phyloP scores from a whole-genome alignment of 2,329 filamentous ascomycete species.

The Ceratocystis albifundus region DNA sequence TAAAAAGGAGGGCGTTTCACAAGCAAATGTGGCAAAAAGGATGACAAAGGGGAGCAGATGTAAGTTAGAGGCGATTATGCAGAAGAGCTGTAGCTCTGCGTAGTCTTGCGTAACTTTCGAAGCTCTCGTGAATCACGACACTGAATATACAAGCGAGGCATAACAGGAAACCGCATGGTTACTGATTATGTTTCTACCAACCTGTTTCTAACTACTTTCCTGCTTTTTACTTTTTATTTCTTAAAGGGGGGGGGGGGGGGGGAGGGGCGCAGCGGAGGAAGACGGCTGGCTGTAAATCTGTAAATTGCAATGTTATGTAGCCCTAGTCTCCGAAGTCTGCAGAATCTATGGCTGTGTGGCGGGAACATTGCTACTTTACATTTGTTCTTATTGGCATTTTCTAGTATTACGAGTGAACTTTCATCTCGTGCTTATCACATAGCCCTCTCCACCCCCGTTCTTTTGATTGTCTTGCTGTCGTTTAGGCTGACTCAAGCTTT shows the following conservation, averaged over 20 bases:
- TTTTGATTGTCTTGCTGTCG: not conserved
- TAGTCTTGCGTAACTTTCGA: too few species aligned
- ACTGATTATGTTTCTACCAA: too few species aligned
- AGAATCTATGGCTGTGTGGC: not conserved
- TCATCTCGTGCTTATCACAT: not conserved
- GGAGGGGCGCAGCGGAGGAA: not conserved
- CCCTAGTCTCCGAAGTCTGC: not conserved
- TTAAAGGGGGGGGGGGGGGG: not conserved
- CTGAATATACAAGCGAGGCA: not conserved
- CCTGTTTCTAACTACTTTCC: not conserved
- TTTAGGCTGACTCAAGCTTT: conserved; percentile 4
- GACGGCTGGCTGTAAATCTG: too few species aligned
- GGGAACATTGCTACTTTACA: not conserved
- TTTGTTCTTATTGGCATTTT: not conserved
- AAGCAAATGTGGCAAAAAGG: not conserved
- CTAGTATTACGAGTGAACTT: not conserved
- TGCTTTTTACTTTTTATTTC: too few species aligned
- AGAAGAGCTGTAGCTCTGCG: too few species aligned
- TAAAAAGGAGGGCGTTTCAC: not conserved
- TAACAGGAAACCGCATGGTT: too few species aligned
- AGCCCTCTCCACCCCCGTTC: not conserved
- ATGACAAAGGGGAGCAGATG: not conserved
- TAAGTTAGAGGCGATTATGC: too few species aligned
- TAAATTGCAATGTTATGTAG: not conserved
- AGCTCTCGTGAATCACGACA: not conserved